Base-by-base conservation (phyloP, 2,329 filamentous ascomycete genomes). In the Salinomyces thailandicus region DNA sequence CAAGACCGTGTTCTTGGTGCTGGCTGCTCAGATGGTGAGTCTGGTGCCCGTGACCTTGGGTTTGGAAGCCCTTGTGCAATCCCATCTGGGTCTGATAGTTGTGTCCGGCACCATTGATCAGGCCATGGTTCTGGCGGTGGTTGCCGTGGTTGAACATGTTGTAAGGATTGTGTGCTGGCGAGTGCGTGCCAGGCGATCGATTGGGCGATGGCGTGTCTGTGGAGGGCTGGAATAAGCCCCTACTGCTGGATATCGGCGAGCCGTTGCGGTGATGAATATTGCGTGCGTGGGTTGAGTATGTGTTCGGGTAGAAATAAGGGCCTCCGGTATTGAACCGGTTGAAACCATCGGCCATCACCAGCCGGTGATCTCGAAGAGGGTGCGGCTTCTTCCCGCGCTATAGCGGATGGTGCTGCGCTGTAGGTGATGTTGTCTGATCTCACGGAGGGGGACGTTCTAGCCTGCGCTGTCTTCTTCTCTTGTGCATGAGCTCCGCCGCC, bases 141-240 rank as follows among this genome's bases (percentile, higher is more conserved):
- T 58, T 62, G 57, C 70, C 71, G 61, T 83, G 78, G 55, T 75
- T 77, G 69, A 80, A 86, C 81, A 86, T 86, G 54, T 73, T 75
- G 69, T 81, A 86, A 77, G 85, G 85, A 59, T 71, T 56, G 48
- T 64, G 61, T 41, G 66, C 62, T 12, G 66, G 64, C 46, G 67
- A 68, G 50, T 67, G 61, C 18, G 64, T 61, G 39, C 70, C 71
- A 30, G 72, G 71, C 31, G 72, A 75, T 51, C 71, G 68, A 43
- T 72, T 69, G 42, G 73, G 72, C 11, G 72, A 76, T 35, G 72
- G 71, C 1, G 71, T 72, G 49, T 73, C 66, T 35, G 50, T 38
- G 49, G 59, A 60, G 44, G 50, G 58, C 46, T 65, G 64, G 42
- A 59, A 64, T 46, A 66, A 63, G 48, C 61, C 57, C 45, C 55